Percentiles rank a stretch among this genome's conserved stretches.
Evolutionary conservation across 805 yeast species (phyloP).

Genomic region (Suhomyces prunicola): DNA sequence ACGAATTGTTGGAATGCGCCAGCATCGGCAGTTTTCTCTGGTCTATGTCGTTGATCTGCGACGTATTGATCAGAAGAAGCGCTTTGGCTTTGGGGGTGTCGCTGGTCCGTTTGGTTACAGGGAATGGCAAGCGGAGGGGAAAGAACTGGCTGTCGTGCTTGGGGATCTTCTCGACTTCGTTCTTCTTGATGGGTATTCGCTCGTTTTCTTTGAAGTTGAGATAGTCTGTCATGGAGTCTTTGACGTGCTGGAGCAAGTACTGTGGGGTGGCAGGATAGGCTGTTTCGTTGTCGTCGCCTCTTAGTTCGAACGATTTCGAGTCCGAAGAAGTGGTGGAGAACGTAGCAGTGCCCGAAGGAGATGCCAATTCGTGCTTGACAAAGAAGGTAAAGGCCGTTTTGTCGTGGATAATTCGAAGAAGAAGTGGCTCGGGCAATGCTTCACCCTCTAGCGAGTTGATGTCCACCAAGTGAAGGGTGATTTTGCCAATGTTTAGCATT

Average conservation of each 20-base stretch:
- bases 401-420: conserved; percentile 35
- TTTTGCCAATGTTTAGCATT: conserved; percentile 27
- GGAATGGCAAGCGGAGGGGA: conserved; percentile 16
- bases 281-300: conserved; percentile 36
- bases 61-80: conserved; percentile 15
- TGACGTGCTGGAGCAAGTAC: conserved; percentile 48
- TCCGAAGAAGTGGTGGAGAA: conserved; percentile 52
- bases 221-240: conserved; percentile 48
- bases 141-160: conserved; percentile 5
- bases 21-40: background rate
- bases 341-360: conserved; percentile 32
- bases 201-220: conserved; percentile 50
- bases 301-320: conserved; percentile 51
- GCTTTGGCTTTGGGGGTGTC: conserved; percentile 2
- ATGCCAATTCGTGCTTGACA: conserved; percentile 30
- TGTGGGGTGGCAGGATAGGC: conserved; percentile 68
- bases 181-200: background rate
- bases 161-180: background rate
- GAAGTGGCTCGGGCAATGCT: conserved; percentile 48
- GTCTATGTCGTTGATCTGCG: background rate
- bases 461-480: conserved; percentile 63
- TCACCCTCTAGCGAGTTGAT: conserved; percentile 59
- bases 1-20: conserved; percentile 36
- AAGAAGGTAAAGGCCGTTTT: conserved; percentile 33
- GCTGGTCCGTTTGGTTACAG: conserved; percentile 7